Evolutionary conservation across 164 flowering plant species (phyloP).

Genomic region (grape (Vitis vinifera)): ASM3070453v1 NC_081806.1:16064501-16065000

Average conservation of each 20-base stretch:
- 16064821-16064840: slow-evolving; percentile 8
- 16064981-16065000: too few relatives aligned
- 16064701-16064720: slow-evolving; percentile 46
- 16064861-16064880: slow-evolving; percentile 93
- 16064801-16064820: too few relatives aligned
- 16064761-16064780: not conserved
- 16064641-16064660: not conserved
- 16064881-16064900: slow-evolving; percentile 78
- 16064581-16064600: too few relatives aligned
- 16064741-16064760: not conserved
- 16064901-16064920: slow-evolving; percentile 96
- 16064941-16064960: too few relatives aligned
- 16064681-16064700: slow-evolving; percentile 50
- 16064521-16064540: not conserved
- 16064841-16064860: slow-evolving; percentile 94
- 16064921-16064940: slow-evolving; percentile 9
- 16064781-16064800: not conserved
- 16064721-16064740: slow-evolving; percentile 91
- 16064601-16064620: too few relatives aligned
- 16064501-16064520: not conserved
- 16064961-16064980: not conserved
- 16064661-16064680: not conserved
- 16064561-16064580: too few relatives aligned
- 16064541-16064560: not conserved
- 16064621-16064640: not conserved